Evolutionary conservation across 768 basidiomycete species (phyloP).

Genomic region (Amanita fuliginea): DNA sequence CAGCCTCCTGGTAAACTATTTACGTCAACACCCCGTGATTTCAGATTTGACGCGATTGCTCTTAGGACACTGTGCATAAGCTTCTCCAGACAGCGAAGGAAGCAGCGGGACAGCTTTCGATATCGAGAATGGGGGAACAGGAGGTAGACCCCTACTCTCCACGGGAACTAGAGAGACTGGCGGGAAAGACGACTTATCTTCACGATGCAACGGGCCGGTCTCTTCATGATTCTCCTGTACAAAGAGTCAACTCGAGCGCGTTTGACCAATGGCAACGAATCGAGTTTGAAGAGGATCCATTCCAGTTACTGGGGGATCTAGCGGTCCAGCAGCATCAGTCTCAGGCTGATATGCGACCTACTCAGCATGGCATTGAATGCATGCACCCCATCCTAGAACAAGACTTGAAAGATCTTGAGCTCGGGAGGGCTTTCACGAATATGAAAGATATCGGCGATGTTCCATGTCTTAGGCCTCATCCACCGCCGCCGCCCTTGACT

Average conservation of each 20-base stretch:
- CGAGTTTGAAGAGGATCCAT: slow-evolving; percentile 5
- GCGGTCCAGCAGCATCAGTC: slow-evolving; percentile 2
- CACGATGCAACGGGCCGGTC: slow-evolving; percentile 8
- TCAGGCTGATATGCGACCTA: neutral
- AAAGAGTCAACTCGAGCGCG: slow-evolving; percentile 2
- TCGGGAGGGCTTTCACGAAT: slow-evolving; percentile 2
- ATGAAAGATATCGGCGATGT: neutral
- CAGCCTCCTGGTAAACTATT: slow-evolving; percentile 28
- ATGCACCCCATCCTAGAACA: slow-evolving; percentile 45
- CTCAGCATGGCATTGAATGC: slow-evolving; percentile 8
- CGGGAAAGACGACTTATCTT: slow-evolving; percentile 33
- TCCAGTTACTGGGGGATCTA: neutral
- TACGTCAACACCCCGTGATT: neutral
- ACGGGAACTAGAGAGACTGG: slow-evolving; percentile 43
- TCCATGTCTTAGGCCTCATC: neutral
- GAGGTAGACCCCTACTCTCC: slow-evolving; percentile 18
- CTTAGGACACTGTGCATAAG: slow-evolving; percentile 29
- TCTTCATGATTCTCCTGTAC: neutral
- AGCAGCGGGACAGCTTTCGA: slow-evolving; percentile 17
- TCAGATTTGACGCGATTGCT: neutral
- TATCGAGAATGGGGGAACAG: slow-evolving; percentile 10
- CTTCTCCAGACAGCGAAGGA: slow-evolving; percentile 35
- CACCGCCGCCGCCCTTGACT: neutral
- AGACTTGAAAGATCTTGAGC: slow-evolving; percentile 34
- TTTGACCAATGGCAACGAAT: neutral